phyloP scores from a whole-genome alignment of 495 filamentous ascomycete genomes.

The Cercophora samala region DNA sequence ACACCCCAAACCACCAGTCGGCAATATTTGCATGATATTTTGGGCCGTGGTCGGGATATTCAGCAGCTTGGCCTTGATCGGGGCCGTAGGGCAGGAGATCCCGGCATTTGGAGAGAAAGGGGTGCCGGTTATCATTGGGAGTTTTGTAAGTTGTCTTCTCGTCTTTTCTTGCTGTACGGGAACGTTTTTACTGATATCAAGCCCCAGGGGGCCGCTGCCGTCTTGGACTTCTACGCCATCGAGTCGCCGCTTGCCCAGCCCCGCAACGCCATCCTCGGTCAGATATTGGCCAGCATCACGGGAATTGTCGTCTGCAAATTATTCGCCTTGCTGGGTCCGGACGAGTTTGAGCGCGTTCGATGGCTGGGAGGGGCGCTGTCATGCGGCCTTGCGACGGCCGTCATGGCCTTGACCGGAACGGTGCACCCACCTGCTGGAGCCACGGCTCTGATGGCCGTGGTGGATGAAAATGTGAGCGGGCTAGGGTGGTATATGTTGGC shows the following conservation, averaged over 20 bases:
- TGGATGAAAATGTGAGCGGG: constrained; percentile 49
- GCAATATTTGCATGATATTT: constrained; percentile 49
- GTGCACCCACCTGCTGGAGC: constrained; percentile 87
- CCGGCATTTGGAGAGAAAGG: constrained; percentile 35
- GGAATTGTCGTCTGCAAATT: constrained; percentile 67
- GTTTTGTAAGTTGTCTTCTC: constrained; percentile 42
- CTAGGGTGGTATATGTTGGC: constrained; percentile 75
- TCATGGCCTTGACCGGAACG: constrained; percentile 76
- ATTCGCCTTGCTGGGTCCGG: constrained; percentile 53
- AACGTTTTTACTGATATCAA: neutral
- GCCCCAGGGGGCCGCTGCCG: constrained; percentile 68
- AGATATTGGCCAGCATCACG: constrained; percentile 62
- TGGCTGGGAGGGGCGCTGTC: constrained; percentile 69
- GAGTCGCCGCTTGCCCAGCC: constrained; percentile 84
- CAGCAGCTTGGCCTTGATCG: constrained; percentile 45
- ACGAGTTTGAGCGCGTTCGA: constrained; percentile 50
- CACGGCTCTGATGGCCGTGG: constrained; percentile 74
- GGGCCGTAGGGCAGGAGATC: constrained; percentile 40
- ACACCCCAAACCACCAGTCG: constrained; percentile 29
- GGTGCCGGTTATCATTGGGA: constrained; percentile 50
- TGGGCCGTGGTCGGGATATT: constrained; percentile 57
- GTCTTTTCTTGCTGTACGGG: neutral
- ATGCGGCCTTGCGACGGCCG: constrained; percentile 62
- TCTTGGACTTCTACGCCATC: constrained; percentile 69
- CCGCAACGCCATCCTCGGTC: constrained; percentile 69